phyloP scores from a whole-genome alignment of 1,284 basidiomycete species.

The Flammula alnicola region DNA sequence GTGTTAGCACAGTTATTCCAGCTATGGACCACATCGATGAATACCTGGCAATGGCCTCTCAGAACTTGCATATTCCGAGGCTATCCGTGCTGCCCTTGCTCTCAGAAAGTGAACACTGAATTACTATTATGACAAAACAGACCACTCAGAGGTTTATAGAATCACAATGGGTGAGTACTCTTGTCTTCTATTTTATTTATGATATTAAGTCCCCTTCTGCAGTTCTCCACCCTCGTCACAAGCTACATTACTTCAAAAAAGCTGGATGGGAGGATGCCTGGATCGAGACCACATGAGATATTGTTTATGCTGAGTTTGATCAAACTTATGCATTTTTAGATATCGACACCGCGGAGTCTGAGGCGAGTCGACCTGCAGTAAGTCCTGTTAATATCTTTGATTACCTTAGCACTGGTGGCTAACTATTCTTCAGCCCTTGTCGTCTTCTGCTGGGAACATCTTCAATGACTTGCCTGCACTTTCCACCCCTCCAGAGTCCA shows the following conservation, averaged over 20 bases:
- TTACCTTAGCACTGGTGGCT: no score
- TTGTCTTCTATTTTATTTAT: constrained; percentile 1
- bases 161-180: constrained; percentile 28
- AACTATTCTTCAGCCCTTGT: no score
- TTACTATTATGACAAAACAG: constrained; percentile 28
- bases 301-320: no score
- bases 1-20: constrained; percentile 33
- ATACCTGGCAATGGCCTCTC: constrained; percentile 18
- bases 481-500: no score
- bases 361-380: no score
- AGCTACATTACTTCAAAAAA: constrained; percentile 30
- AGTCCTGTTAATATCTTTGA: no score
- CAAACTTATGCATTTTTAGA: no score
- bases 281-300: constrained; percentile 13
- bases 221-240: constrained; percentile 35
- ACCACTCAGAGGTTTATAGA: constrained; percentile 24
- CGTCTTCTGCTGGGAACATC: no score
- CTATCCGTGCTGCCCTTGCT: constrained; percentile 22
- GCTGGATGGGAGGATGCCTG: constrained; percentile 18
- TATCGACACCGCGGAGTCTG: no score
- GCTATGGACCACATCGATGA: constrained; percentile 39
- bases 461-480: no score
- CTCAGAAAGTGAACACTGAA: constrained; percentile 27
- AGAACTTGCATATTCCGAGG: background rate
- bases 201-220: background rate